Evolutionary conservation across 768 basidiomycete genomes (phyloP), one percentile per base, ranked within the genome.

Genomic region (Hirschioporus abietinus): DNA sequence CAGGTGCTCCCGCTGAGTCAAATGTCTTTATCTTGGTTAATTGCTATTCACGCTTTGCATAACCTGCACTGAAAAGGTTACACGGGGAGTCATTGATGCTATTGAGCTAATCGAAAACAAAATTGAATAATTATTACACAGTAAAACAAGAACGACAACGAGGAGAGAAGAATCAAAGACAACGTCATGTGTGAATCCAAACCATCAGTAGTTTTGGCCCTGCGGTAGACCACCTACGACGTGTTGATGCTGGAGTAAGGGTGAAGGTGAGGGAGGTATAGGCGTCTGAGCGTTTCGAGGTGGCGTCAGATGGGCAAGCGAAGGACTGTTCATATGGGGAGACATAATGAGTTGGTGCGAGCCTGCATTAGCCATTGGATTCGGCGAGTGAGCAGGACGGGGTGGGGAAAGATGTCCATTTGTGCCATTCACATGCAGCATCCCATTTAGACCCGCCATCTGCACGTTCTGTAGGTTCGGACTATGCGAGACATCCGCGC

Each of bases 371-470:
- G 80, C 12, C 67, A 78, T 71, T 25, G 78, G 75, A 6, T 73
- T 72, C 9, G 60, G 60, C 15, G 60, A 61, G 24, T 61, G 60
- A 72, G 70, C 36, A 71, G 63, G 27, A 70, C 27, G 20, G 65
- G 67, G 35, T 66, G 64, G 34, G 60, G 34, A 7, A 66, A 68
- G 34, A 74, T 72, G 30, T 27, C 64, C 26, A 70, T 74, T 1
- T 70, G 57, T 61, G 58, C 83, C 77, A 72, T 76, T 74, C 15
- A 76, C 77, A 25, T 78, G 78, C 59, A 85, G 83, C n/a, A 79
- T 80, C 6, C 87, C 86, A 70, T 86, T 86, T 23, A 84, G 81
- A 0, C 87, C 88, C 1, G 87, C 83, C 12, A 82, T 81, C 25
- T 86, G 82, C 20, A 71, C 70, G 25, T 81, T 82, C 1, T 81